phyloP scores from a whole-genome alignment of 257 asterid species.

The Scutellaria galericulata region DNA sequence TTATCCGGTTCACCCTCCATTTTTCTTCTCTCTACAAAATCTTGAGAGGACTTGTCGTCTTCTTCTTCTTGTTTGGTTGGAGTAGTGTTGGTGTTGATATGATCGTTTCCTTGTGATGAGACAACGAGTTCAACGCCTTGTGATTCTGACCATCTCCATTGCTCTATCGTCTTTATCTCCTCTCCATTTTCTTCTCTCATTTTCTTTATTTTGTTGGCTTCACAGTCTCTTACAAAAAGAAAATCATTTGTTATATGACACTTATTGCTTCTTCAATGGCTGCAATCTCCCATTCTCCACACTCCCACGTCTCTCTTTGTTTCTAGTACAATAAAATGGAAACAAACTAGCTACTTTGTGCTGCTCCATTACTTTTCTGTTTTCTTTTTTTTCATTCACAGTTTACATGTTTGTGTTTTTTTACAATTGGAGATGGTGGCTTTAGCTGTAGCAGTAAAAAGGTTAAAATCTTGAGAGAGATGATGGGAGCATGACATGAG shows the following conservation, averaged over 20 bases:
- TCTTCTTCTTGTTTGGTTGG: neutral
- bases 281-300: constrained; percentile 32
- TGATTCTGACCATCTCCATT: constrained; percentile 84
- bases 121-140: constrained; percentile 82
- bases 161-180: constrained; percentile 71
- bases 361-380: neutral
- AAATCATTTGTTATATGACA: neutral
- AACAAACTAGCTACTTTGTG: neutral
- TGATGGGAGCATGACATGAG: constrained; percentile 55
- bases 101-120: constrained; percentile 35
- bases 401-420: neutral
- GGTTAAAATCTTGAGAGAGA: constrained; percentile 10
- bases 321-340: constrained; percentile 4
- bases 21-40: constrained; percentile 18
- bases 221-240: constrained; percentile 10
- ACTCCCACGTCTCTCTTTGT: constrained; percentile 28
- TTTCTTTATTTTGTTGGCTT: constrained; percentile 36
- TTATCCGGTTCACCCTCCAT: constrained; percentile 42
- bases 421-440: constrained; percentile 21
- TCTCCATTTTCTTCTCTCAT: constrained; percentile 63
- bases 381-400: neutral
- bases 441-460: too few relatives aligned
- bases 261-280: constrained; percentile 34
- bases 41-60: neutral
- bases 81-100: constrained; percentile 1